Evolutionary conservation across 768 basidiomycete species (phyloP), one percentile per base, ranked within the genome.

Genomic region (Macrolepiota dolichaula): DNA sequence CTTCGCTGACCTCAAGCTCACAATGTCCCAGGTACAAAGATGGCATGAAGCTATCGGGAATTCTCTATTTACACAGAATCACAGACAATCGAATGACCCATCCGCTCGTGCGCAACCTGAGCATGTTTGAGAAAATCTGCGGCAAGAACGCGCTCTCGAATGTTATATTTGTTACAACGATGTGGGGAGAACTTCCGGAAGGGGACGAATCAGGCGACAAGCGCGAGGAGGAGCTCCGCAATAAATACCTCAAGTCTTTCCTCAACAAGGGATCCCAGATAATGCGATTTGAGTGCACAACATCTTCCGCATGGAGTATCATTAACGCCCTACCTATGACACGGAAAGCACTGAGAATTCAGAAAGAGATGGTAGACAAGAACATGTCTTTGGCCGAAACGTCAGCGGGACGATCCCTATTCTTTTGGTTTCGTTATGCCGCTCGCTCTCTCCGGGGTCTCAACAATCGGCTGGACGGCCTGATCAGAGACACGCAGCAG

Each of bases 51-150:
- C 46, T 70, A 4, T 59, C 62, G 4, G 69, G 66, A 11, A 40
- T 70, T 37, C 44, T 70, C 15, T 70, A 70, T 42, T 55, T 70
- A 24, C 69, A 70, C 47, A 50, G 62, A 10, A 69, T 67, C 13
- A 66, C 68, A 9, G 54, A 63, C 24, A 60, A 66, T 24, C 56
- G 67, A 5, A 54, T 64, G 54, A 36, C 50, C n/a, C 55, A 52
- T 13, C 35, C 68, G 4, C 44, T 61, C 6, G 49, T 51, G 10
- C 54, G 52, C n/a, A 60, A 64, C 29, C 55, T 69, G 6, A 24
- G 49, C 17, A 46, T 61, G 50, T 67, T 69, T 50, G n/a, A 51
- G 17, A 57, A 63, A 15, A 27, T 68, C 11, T 69, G 67, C 52
- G 65, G 67, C 1, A 57, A 55, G 10, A 27, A 61, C 15, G 47